Conservation (phyloP, 257 asterid species). For the Solanum gandarillasii region DNA sequence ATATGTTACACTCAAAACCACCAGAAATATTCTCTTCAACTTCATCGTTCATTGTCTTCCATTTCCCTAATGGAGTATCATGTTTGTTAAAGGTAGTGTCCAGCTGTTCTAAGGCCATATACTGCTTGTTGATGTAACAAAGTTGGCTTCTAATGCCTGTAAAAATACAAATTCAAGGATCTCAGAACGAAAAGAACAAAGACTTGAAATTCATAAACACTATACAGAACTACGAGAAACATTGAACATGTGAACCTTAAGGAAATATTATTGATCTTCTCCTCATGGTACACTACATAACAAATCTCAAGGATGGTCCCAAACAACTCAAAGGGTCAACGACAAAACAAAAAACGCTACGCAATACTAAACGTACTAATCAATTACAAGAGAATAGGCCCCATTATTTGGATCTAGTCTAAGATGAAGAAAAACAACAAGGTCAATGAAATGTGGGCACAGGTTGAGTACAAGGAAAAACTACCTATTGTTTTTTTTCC, state of each 20-base stretch:
- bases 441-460: neutral
- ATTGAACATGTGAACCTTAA: neutral
- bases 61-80: conserved; percentile 6
- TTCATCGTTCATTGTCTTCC: conserved; percentile 21
- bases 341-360: neutral
- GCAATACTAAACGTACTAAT: neutral
- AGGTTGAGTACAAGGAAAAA: neutral
- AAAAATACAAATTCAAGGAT: neutral
- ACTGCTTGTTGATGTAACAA: neutral
- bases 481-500: neutral
- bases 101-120: neutral
- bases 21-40: conserved; percentile 24
- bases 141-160: neutral
- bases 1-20: conserved; percentile 70
- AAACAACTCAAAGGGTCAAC: neutral
- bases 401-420: neutral
- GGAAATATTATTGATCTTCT: neutral
- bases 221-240: neutral
- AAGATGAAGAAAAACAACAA: neutral
- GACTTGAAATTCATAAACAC: neutral
- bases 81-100: neutral
- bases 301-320: neutral
- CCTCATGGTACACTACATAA: neutral
- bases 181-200: neutral
- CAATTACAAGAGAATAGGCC: neutral